Conservation (phyloP, 805 yeast genomes). For the Saccharomyces jurei region DNA sequence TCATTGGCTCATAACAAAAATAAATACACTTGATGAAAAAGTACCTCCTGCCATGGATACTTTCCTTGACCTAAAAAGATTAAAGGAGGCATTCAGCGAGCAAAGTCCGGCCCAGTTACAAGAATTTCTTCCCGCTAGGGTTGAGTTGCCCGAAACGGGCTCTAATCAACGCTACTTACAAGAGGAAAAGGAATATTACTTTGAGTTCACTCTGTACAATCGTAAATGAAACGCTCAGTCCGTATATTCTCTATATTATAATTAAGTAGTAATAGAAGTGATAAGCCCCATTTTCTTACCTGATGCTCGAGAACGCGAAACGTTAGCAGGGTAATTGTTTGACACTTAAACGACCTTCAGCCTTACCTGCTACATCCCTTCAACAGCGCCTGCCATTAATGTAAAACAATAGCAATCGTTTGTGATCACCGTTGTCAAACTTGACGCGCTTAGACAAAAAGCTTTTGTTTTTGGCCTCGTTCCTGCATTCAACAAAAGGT, state of each 20-base stretch:
- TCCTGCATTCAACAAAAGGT: not conserved
- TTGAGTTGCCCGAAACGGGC: conserved; percentile 34
- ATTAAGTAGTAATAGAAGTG: not conserved
- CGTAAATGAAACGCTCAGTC: conserved; percentile 11
- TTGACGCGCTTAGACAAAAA: not conserved
- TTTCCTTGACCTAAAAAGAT: conserved; percentile 38
- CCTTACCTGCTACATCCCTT: not conserved
- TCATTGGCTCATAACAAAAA: conserved; percentile 62
- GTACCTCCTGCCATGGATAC: conserved; percentile 57
- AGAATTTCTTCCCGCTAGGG: conserved; percentile 23
- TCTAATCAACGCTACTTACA: conserved; percentile 31
- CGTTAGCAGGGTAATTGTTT: not conserved
- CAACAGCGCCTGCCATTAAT: not conserved
- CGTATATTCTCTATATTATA: not conserved
- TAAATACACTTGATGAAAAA: conserved; percentile 31
- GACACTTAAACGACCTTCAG: not conserved
- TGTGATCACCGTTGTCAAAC: not conserved
- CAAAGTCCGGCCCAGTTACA: conserved; percentile 31
- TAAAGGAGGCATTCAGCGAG: conserved; percentile 16
- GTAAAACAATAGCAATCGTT: not conserved
- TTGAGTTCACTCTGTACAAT: conserved; percentile 56
- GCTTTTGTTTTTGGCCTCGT: not conserved
- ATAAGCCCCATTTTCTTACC: not conserved
- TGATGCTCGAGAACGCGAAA: not conserved
- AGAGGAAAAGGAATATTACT: conserved; percentile 45